Percentiles rank a stretch among this genome's conserved stretches.
Evolutionary conservation across 2,329 filamentous ascomycete genomes (phyloP).

Genomic region (Trichophyton schoenleinii): DNA sequence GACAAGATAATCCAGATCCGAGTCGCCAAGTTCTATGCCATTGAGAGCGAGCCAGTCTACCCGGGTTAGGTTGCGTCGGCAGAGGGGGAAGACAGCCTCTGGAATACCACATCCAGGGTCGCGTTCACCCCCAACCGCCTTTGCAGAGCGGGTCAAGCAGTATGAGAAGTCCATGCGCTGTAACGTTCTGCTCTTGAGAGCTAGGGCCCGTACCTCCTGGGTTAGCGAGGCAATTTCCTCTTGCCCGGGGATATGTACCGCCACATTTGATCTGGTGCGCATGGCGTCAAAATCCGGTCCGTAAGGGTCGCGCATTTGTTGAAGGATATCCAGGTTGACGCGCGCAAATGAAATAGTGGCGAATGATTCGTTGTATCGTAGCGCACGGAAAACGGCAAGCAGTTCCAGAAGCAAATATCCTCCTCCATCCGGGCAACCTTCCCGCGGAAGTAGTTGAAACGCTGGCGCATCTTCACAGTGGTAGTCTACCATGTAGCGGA

Average conservation of each 20-base stretch:
- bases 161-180: slow-evolving; percentile 54
- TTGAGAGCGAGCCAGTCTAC: slow-evolving; percentile 60
- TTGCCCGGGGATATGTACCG: slow-evolving; percentile 42
- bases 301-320: slow-evolving; percentile 47
- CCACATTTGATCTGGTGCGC: slow-evolving; percentile 47
- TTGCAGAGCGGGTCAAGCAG: slow-evolving; percentile 45
- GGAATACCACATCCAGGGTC: slow-evolving; percentile 57
- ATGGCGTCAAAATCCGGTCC: slow-evolving; percentile 51
- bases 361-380: slow-evolving; percentile 61
- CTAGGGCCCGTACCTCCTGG: slow-evolving; percentile 56
- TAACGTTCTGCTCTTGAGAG: slow-evolving; percentile 51
- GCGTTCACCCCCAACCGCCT: slow-evolving; percentile 36
- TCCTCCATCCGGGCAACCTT: slow-evolving; percentile 33
- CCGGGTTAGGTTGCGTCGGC: slow-evolving; percentile 53
- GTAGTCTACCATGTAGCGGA: slow-evolving; percentile 50
- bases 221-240: slow-evolving; percentile 48
- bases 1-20: slow-evolving; percentile 53
- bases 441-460: slow-evolving; percentile 51
- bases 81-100: slow-evolving; percentile 56
- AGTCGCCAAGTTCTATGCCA: slow-evolving; percentile 56
- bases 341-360: slow-evolving; percentile 54
- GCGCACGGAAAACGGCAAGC: slow-evolving; percentile 55
- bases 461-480: slow-evolving; percentile 54
- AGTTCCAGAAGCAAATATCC: slow-evolving; percentile 51
- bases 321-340: slow-evolving; percentile 52